Percentiles rank a stretch among this genome's conserved stretches.
Evolutionary conservation across 2,329 filamentous ascomycete species (phyloP).

Genomic region (Fusarium heterosporum): DNA sequence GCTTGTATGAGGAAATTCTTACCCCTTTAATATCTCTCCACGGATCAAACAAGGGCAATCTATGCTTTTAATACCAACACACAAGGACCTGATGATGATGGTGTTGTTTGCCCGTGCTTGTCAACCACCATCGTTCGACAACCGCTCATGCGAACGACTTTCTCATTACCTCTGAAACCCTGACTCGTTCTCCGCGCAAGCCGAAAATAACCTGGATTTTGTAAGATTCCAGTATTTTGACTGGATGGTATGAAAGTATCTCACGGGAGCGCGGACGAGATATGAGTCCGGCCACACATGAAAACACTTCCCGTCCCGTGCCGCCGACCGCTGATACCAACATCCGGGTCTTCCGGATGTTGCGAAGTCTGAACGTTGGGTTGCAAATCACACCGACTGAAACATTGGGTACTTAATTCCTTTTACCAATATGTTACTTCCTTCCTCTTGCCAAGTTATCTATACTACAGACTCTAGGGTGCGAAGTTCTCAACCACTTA

Average conservation of each 20-base stretch:
- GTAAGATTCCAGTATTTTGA: constrained; percentile 3
- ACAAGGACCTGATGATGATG: constrained; percentile 37
- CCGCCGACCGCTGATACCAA: constrained; percentile 12
- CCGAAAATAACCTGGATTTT: neutral
- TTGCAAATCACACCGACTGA: neutral
- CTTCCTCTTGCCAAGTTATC: neutral
- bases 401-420: neutral
- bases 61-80: constrained; percentile 5
- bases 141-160: neutral
- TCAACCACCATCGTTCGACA: constrained; percentile 34
- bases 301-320: constrained; percentile 4
- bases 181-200: constrained; percentile 1
- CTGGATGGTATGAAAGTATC: neutral
- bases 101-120: constrained; percentile 39
- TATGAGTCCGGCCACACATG: constrained; percentile 3
- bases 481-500: constrained; percentile 3
- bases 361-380: neutral
- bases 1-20: constrained; percentile 12
- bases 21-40: constrained; percentile 1
- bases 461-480: neutral
- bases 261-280: constrained; percentile 21
- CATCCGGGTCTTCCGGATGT: constrained; percentile 23
- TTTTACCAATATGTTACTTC: neutral
- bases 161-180: constrained; percentile 7
- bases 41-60: constrained; percentile 1